phyloP scores from a whole-genome alignment of 2,329 filamentous ascomycete genomes.

The Venturia asperata region DNA sequence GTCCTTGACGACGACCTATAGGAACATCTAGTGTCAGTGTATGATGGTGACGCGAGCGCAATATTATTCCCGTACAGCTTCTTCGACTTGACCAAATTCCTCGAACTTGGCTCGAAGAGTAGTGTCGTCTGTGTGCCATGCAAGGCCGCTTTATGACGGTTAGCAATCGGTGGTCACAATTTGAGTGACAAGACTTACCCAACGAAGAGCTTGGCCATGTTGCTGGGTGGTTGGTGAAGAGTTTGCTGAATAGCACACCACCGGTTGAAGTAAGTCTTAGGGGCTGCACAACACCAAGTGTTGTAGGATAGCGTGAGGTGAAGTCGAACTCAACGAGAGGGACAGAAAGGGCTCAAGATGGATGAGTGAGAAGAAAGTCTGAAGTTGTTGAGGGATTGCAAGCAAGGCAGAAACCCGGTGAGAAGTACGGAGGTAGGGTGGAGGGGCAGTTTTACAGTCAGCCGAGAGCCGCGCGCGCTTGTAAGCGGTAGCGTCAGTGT shows the following conservation, averaged over 20 bases:
- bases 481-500: slow-evolving; percentile 5
- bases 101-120: slow-evolving; percentile 87
- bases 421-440: background rate
- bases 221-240: slow-evolving; percentile 22
- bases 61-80: slow-evolving; percentile 66
- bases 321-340: background rate
- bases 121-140: slow-evolving; percentile 93
- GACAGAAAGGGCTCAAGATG: slow-evolving; percentile 3
- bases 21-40: slow-evolving; percentile 22
- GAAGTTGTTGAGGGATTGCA: slow-evolving; percentile 10
- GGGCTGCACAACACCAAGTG: background rate
- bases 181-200: slow-evolving; percentile 54
- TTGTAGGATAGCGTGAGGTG: background rate
- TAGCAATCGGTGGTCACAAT: background rate
- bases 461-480: slow-evolving; percentile 8
- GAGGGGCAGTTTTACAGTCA: slow-evolving; percentile 9
- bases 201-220: slow-evolving; percentile 91
- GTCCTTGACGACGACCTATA: slow-evolving; percentile 92
- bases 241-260: background rate
- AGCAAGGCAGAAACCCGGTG: slow-evolving; percentile 9
- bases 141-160: slow-evolving; percentile 67
- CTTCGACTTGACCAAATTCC: slow-evolving; percentile 82
- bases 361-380: background rate
- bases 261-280: no score
- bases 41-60: slow-evolving; percentile 13